Percentiles rank a stretch among this genome's conserved stretches.
Conservation (phyloP, 2,329 filamentous ascomycete species). For the Alternaria solani region DNA sequence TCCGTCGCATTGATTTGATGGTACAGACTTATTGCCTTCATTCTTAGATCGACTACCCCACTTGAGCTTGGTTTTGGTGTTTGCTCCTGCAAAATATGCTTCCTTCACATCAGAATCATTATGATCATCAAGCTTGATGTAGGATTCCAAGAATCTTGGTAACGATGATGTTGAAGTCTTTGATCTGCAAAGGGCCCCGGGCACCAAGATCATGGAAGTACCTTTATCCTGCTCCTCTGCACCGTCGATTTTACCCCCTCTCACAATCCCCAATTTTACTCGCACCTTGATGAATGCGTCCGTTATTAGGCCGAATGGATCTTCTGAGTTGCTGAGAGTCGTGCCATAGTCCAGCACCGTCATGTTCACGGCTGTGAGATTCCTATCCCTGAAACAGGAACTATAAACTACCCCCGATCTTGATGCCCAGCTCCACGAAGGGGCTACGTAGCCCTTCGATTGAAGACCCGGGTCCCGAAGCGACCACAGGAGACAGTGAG, state of each 20-base stretch:
- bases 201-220: too few relatives aligned
- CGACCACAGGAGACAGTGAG: background rate
- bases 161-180: too few relatives aligned
- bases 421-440: background rate
- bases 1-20: background rate
- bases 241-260: background rate
- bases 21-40: background rate
- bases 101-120: background rate
- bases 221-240: too few relatives aligned
- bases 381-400: too few relatives aligned
- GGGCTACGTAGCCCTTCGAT: background rate
- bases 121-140: too few relatives aligned
- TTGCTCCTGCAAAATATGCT: background rate
- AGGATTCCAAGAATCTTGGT: too few relatives aligned
- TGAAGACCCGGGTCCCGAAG: background rate
- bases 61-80: too few relatives aligned
- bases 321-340: background rate
- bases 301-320: background rate
- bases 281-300: background rate
- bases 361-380: too few relatives aligned
- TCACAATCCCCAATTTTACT: background rate
- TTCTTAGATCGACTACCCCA: background rate
- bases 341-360: background rate
- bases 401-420: background rate
- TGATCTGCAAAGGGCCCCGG: too few relatives aligned